Percentiles rank a stretch among this genome's conserved stretches.
These are phyloP conservation scores for Discostella stelligera DNA, from an alignment of 352 stramenopile species.

Conservation along the genomic window DNA sequence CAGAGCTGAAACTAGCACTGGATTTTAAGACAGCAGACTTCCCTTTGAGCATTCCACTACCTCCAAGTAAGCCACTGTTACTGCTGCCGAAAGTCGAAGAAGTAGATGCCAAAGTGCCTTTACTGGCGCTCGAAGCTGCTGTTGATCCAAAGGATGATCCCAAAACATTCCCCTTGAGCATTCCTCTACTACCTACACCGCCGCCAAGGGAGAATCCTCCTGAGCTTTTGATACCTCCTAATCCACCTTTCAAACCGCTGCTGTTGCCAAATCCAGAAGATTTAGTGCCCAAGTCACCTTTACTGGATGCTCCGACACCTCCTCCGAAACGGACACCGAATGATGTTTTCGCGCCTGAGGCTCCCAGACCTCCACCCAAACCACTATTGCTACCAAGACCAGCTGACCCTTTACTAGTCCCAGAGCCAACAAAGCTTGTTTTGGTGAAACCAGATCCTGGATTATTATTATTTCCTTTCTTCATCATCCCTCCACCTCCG, in stretches of 20 bases:
- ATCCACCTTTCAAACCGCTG: not conserved
- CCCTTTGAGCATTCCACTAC: not conserved
- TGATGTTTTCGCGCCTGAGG: not conserved
- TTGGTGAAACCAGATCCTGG: not conserved
- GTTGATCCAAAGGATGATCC: not conserved
- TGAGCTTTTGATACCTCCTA: not conserved
- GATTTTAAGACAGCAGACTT: not conserved
- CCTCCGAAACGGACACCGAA: not conserved
- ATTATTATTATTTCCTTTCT: not conserved
- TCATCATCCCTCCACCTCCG: slow-evolving; percentile 5
- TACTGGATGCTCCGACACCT: not conserved
- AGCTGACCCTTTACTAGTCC: not conserved
- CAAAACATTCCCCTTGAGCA: not conserved
- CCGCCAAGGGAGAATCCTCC: not conserved
- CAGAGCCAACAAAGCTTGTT: not conserved
- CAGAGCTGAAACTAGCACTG: not conserved
- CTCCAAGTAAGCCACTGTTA: not conserved
- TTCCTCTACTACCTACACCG: not conserved
- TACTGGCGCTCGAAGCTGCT: not conserved
- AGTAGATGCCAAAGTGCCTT: not conserved
- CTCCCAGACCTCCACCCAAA: not conserved
- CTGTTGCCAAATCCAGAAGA: too few species aligned
- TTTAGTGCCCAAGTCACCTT: not conserved
- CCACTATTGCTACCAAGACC: not conserved
- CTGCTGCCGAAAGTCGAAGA: not conserved